A percentile compares a stretch with the other conserved stretches of the same genome.
These are phyloP conservation scores for Colletotrichum sp. DNA, from an alignment of 2,329 filamentous ascomycete genomes.

Conservation along the genomic window DNA sequence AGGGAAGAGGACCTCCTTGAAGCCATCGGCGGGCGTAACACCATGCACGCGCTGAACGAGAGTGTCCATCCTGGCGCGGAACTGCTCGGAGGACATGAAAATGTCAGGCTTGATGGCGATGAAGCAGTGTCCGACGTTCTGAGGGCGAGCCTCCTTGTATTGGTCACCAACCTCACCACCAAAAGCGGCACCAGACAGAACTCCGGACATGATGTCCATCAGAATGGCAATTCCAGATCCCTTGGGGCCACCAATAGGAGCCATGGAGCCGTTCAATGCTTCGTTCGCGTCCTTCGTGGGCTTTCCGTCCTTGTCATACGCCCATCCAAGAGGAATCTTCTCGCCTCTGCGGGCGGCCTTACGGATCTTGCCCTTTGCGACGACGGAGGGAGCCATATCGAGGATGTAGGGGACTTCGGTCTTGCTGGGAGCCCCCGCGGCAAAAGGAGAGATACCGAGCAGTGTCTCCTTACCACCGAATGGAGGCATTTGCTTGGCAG, in stretches of 20 bases:
- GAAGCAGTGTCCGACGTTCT: slow-evolving; percentile 77
- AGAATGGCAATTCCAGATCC: slow-evolving; percentile 78
- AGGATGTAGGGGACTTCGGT: slow-evolving; percentile 66
- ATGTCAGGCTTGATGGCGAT: slow-evolving; percentile 76
- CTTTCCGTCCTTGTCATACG: slow-evolving; percentile 71
- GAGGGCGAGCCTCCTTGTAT: slow-evolving; percentile 71
- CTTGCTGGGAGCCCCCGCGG: slow-evolving; percentile 73
- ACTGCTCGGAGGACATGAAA: slow-evolving; percentile 74
- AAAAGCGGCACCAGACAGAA: slow-evolving; percentile 77
- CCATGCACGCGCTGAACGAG: slow-evolving; percentile 58
- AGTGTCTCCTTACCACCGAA: slow-evolving; percentile 73
- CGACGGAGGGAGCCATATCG: slow-evolving; percentile 76
- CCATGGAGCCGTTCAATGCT: slow-evolving; percentile 79
- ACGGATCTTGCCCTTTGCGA: slow-evolving; percentile 73
- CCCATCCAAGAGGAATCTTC: slow-evolving; percentile 75
- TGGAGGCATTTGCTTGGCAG: slow-evolving; percentile 72
- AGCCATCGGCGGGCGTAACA: slow-evolving; percentile 57
- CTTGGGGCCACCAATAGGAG: slow-evolving; percentile 86
- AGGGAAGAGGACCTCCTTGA: slow-evolving; percentile 64
- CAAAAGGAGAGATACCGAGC: slow-evolving; percentile 76
- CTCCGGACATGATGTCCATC: slow-evolving; percentile 89
- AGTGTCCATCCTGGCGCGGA: slow-evolving; percentile 64
- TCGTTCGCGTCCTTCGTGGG: slow-evolving; percentile 72
- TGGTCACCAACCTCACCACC: slow-evolving; percentile 78
- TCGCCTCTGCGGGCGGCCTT: slow-evolving; percentile 71